Percentiles rank a stretch among this genome's conserved stretches.
Conservation (phyloP, 108 stramenopile genomes). For the Epipyxis sp. region DNA sequence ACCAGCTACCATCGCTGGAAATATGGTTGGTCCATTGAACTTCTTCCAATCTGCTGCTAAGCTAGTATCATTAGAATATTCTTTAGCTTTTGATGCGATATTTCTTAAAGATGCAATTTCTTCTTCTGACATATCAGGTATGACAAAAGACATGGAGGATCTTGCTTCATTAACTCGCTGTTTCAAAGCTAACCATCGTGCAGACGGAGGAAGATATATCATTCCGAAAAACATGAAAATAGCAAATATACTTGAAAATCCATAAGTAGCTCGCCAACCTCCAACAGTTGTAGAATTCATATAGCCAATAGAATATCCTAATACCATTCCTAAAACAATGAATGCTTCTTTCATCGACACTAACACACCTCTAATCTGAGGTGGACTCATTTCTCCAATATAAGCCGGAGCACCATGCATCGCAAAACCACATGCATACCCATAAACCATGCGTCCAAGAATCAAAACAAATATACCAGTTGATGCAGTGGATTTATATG, state of each 20-base stretch:
- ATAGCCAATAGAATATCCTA: constrained; percentile 64
- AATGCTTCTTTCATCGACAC: constrained; percentile 70
- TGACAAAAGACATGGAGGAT: constrained; percentile 14
- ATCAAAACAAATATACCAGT: constrained; percentile 52
- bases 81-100: not conserved
- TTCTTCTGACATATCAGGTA: not conserved
- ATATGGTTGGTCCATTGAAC: constrained; percentile 32
- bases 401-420: constrained; percentile 72
- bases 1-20: constrained; percentile 54
- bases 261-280: constrained; percentile 59
- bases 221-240: constrained; percentile 47
- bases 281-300: constrained; percentile 37
- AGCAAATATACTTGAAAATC: constrained; percentile 34
- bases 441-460: constrained; percentile 57
- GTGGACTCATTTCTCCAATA: constrained; percentile 74
- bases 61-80: not conserved
- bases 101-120: not conserved
- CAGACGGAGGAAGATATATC: constrained; percentile 41
- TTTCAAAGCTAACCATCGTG: constrained; percentile 38
- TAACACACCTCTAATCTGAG: constrained; percentile 59
- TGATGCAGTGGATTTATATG: constrained; percentile 35
- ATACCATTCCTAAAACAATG: constrained; percentile 72
- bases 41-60: not conserved
- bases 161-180: constrained; percentile 33
- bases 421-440: constrained; percentile 64